Percentiles rank a stretch among this genome's conserved stretches.
These are phyloP conservation scores for Mangifera indica DNA, from an alignment of 345 rosid genomes.

Conservation along the genomic window DNA sequence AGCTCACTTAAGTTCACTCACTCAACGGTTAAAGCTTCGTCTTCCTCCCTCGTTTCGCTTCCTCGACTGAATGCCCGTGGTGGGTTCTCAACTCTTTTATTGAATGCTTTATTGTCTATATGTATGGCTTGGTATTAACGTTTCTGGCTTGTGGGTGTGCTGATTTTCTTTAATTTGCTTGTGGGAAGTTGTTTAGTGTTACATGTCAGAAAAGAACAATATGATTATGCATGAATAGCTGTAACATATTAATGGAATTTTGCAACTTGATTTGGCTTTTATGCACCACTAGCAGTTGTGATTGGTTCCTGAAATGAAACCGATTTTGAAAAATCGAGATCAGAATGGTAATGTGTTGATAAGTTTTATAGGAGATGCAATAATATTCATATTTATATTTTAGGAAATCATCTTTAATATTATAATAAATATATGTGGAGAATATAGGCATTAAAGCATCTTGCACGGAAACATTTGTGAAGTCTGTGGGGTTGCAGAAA, in stretches of 20 bases:
- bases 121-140: not conserved
- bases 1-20: slow-evolving; percentile 15
- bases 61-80: slow-evolving; percentile 27
- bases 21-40: slow-evolving; percentile 19
- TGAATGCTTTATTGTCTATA: not conserved
- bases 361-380: not conserved
- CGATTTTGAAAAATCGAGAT: not conserved
- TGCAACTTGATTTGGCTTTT: not conserved
- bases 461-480: not conserved
- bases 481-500: not conserved
- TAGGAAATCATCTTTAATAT: not conserved
- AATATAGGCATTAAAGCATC: not conserved
- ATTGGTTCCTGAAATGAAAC: not conserved
- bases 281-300: not conserved
- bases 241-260: not conserved
- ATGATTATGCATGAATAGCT: too few relatives aligned
- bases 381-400: too few relatives aligned
- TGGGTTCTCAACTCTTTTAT: slow-evolving; percentile 6
- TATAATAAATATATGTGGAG: too few relatives aligned
- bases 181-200: too few relatives aligned
- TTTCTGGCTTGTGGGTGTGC: not conserved
- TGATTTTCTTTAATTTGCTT: not conserved
- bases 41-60: slow-evolving; percentile 23
- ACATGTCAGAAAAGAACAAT: too few relatives aligned
- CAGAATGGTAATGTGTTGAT: not conserved